These are phyloP conservation scores for Cicer bijugum DNA, from an alignment of 306 rosid genomes.

Conservation along the genomic window DNA sequence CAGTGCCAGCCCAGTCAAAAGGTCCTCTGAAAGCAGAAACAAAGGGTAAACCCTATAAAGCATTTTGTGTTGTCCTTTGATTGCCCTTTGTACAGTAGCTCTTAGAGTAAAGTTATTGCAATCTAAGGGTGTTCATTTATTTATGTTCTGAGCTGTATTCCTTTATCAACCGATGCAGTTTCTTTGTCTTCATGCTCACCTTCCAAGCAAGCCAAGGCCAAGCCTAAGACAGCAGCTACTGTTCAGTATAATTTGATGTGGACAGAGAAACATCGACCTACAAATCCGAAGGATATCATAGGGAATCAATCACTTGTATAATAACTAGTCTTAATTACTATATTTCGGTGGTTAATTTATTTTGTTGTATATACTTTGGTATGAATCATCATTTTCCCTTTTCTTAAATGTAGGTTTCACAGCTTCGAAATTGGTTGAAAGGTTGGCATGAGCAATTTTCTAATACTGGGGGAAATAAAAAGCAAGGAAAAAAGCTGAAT, in stretches of 20 bases:
- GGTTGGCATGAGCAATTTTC: constrained; percentile 86
- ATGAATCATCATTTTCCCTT: constrained; percentile 31
- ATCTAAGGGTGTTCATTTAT: constrained; percentile 28
- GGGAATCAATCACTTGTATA: constrained; percentile 93
- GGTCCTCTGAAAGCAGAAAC: constrained; percentile 57
- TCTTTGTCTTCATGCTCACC: constrained; percentile 52
- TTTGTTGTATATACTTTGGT: constrained; percentile 33
- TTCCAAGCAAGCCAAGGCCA: constrained; percentile 57
- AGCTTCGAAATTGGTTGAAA: constrained; percentile 86
- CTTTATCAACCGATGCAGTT: constrained; percentile 48
- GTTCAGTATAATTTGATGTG: constrained; percentile 59
- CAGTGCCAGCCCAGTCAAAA: constrained; percentile 53
- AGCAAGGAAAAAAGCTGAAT: constrained; percentile 65
- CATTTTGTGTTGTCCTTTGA: constrained; percentile 29
- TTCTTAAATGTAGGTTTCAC: constrained; percentile 69
- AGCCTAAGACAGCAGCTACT: constrained; percentile 47
- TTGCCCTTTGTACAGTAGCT: constrained; percentile 13
- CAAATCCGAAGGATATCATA: constrained; percentile 67
- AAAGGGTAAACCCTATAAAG: constrained; percentile 60
- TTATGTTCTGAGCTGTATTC: constrained; percentile 41
- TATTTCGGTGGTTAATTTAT: constrained; percentile 20
- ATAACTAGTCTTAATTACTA: constrained; percentile 43
- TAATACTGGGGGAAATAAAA: constrained; percentile 65
- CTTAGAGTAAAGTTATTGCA: constrained; percentile 35
- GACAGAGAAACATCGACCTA: constrained; percentile 91